Percentiles rank a stretch among this genome's conserved stretches.
These are phyloP conservation scores for Sisymbrium altissimum DNA, from an alignment of 345 rosid genomes.

Conservation along the genomic window DNA sequence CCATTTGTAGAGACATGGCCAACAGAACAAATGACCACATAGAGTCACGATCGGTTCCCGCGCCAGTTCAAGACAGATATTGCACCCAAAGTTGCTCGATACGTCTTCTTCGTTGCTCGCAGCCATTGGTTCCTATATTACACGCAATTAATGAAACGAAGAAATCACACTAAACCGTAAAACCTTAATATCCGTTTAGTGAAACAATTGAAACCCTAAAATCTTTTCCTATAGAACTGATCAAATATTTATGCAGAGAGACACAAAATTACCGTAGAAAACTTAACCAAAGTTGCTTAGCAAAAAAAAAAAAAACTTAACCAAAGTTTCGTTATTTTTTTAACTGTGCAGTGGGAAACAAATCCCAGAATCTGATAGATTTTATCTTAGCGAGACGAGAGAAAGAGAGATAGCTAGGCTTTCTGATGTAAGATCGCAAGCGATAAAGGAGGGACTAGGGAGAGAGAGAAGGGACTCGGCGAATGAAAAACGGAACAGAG, in stretches of 20 bases:
- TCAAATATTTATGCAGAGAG: too few relatives aligned
- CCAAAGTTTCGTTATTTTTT: too few relatives aligned
- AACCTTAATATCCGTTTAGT: background rate
- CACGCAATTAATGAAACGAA: background rate
- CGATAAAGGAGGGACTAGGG: too few relatives aligned
- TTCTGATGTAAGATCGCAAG: background rate
- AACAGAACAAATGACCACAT: slow-evolving; percentile 93
- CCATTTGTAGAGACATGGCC: slow-evolving; percentile 99
- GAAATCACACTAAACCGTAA: background rate
- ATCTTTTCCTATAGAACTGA: background rate
- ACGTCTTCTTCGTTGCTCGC: slow-evolving; percentile 49
- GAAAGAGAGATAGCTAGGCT: slow-evolving; percentile 2
- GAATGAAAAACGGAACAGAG: background rate
- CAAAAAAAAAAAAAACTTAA: too few relatives aligned
- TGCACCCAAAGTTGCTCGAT: slow-evolving; percentile 73
- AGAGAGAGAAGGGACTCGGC: background rate
- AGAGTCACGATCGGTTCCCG: slow-evolving; percentile 90
- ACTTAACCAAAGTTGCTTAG: too few relatives aligned
- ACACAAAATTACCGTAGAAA: too few relatives aligned
- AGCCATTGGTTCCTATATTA: slow-evolving; percentile 16
- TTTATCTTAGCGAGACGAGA: background rate
- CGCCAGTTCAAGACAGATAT: slow-evolving; percentile 89
- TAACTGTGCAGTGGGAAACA: too few relatives aligned
- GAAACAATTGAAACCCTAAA: background rate
- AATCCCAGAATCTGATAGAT: background rate